A percentile compares a stretch with the other conserved stretches of the same genome.
Evolutionary conservation across 768 basidiomycete genomes (phyloP).

Genomic region (Naganishia vaughanmartiniae): DNA sequence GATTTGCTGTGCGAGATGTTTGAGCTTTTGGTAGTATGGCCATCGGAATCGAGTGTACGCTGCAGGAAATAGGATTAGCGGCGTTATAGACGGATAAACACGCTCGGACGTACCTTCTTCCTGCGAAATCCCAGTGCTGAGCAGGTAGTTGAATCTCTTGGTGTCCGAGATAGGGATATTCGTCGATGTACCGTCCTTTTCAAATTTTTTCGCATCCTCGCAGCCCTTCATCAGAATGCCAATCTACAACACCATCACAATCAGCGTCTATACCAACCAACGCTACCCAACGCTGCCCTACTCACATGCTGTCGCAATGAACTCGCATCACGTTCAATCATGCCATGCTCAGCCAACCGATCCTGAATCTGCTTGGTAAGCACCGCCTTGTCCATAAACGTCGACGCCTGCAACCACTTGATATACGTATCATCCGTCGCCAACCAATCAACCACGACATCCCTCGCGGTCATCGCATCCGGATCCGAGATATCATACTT

Average conservation of each 20-base stretch:
- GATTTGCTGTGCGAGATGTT: neutral
- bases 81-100: neutral
- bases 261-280: neutral
- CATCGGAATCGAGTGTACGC: constrained; percentile 6
- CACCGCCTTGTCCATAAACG: constrained; percentile 6
- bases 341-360: constrained; percentile 14
- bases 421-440: neutral
- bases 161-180: constrained; percentile 6
- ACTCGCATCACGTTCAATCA: constrained; percentile 14
- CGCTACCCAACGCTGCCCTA: neutral
- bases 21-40: constrained; percentile 21
- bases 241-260: neutral
- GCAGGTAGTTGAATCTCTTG: constrained; percentile 11
- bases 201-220: constrained; percentile 21
- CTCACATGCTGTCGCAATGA: constrained; percentile 16
- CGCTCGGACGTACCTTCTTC: neutral
- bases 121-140: constrained; percentile 3
- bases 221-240: neutral
- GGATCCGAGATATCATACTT: constrained; percentile 9
- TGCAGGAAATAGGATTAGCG: neutral
- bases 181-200: constrained; percentile 19
- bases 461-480: constrained; percentile 21
- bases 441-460: constrained; percentile 15
- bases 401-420: constrained; percentile 8
- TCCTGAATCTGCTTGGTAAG: constrained; percentile 4